These are phyloP conservation scores for Dittrichia graveolens DNA, from an alignment of 129 eudicot genomes.

Conservation along the genomic window DNA sequence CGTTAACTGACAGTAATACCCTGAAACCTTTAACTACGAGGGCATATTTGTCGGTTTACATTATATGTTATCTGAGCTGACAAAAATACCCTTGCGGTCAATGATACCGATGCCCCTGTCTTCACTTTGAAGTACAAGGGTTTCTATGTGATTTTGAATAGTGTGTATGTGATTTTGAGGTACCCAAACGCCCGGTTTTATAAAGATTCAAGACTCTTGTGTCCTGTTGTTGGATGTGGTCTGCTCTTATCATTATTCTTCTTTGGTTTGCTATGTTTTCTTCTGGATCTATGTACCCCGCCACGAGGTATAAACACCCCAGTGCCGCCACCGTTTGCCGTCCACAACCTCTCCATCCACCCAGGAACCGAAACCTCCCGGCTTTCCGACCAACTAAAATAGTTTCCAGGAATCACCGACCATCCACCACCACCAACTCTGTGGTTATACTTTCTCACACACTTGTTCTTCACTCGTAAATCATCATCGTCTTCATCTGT, in stretches of 20 bases:
- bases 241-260: conserved; percentile 43
- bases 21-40: neutral
- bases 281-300: conserved; percentile 23
- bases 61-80: neutral
- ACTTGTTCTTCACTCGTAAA: conserved; percentile 13
- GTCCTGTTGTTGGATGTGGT: conserved; percentile 37
- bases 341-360: conserved; percentile 62
- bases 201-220: conserved; percentile 29
- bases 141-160: conserved; percentile 15
- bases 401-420: conserved; percentile 29
- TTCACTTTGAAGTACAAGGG: neutral
- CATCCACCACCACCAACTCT: conserved; percentile 9
- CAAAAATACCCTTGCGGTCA: conserved; percentile 9
- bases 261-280: conserved; percentile 46
- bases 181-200: neutral
- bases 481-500: conserved; percentile 51
- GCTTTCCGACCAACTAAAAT: conserved; percentile 55
- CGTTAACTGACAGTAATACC: neutral
- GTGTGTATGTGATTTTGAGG: neutral
- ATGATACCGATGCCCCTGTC: neutral
- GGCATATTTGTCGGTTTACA: conserved; percentile 17
- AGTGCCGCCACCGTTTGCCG: conserved; percentile 49
- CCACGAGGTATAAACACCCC: conserved; percentile 81
- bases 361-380: conserved; percentile 46
- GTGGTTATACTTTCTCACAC: neutral